phyloP scores from a whole-genome alignment of 2,329 filamentous ascomycete species.

The Colletotrichum abscissum region DNA sequence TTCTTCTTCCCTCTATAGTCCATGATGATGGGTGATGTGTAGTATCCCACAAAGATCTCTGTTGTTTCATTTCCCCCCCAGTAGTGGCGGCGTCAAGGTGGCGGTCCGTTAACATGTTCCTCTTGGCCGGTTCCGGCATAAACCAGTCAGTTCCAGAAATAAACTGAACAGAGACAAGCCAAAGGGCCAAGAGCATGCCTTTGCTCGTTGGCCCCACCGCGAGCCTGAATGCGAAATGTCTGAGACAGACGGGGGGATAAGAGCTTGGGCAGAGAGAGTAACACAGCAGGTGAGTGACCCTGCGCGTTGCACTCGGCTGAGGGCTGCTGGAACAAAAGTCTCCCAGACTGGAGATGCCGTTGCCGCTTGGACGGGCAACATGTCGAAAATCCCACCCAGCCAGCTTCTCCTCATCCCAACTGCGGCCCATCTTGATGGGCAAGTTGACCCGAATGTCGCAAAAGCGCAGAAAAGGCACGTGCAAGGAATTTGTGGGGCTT shows the following conservation, averaged over 20 bases:
- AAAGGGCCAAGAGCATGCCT: neutral
- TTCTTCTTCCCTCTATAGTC: neutral
- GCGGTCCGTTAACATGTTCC: neutral
- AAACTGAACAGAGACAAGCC: neutral
- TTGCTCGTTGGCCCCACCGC: neutral
- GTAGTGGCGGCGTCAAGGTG: neutral
- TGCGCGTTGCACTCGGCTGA: neutral
- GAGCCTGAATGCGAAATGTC: neutral
- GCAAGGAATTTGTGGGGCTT: conserved; percentile 3
- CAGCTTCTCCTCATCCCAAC: neutral
- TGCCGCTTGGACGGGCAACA: neutral
- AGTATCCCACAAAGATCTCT: neutral
- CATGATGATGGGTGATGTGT: neutral
- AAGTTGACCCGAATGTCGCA: neutral
- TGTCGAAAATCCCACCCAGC: neutral
- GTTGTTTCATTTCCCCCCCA: neutral
- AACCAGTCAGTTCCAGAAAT: neutral
- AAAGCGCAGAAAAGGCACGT: neutral
- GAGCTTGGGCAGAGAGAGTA: neutral
- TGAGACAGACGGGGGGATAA: neutral
- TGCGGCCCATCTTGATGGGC: neutral
- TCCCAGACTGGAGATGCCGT: neutral
- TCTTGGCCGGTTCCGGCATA: neutral
- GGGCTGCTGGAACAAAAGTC: neutral
- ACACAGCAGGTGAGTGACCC: neutral